Evolutionary conservation across 352 stramenopile species (phyloP).

Genomic region (Phytopythium litorale): DNA sequence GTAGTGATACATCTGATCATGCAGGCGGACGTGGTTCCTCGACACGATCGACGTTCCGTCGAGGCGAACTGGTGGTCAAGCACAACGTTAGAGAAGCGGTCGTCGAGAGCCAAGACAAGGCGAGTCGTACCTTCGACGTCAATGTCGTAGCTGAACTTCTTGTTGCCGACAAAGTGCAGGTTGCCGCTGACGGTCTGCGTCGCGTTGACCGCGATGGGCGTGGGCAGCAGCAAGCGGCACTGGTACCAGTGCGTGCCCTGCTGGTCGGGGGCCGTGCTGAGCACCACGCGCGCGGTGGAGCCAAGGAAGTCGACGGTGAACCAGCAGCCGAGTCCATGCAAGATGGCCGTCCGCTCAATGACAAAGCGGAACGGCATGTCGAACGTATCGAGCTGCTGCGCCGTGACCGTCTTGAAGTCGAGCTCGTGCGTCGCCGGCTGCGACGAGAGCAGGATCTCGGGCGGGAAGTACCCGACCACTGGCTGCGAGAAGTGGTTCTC

Average conservation of each 20-base stretch:
- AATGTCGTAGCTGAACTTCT: slow-evolving; percentile 96
- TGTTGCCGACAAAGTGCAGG: slow-evolving; percentile 92
- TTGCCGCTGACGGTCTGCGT: slow-evolving; percentile 87
- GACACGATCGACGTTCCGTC: slow-evolving; percentile 86
- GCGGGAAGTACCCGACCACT: slow-evolving; percentile 92
- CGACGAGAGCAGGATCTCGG: slow-evolving; percentile 66
- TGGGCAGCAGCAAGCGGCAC: slow-evolving; percentile 87
- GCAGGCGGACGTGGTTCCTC: slow-evolving; percentile 85
- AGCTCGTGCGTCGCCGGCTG: slow-evolving; percentile 64
- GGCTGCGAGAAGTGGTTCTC: slow-evolving; percentile 97
- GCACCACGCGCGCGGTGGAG: slow-evolving; percentile 66
- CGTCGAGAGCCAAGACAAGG: neutral
- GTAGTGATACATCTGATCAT: slow-evolving; percentile 97
- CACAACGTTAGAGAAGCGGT: neutral
- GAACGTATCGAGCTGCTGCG: slow-evolving; percentile 85
- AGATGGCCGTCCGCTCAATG: slow-evolving; percentile 87
- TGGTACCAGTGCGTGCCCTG: slow-evolving; percentile 91
- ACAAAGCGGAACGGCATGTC: slow-evolving; percentile 89
- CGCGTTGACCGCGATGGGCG: slow-evolving; percentile 91
- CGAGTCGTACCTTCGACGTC: slow-evolving; percentile 61
- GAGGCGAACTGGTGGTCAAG: slow-evolving; percentile 53
- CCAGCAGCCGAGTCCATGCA: slow-evolving; percentile 98
- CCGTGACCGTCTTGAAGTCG: slow-evolving; percentile 79
- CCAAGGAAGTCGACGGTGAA: slow-evolving; percentile 98
- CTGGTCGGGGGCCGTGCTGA: slow-evolving; percentile 81